Conservation (phyloP, 169 alveolate genomes). For the Condylostoma magnum region DNA sequence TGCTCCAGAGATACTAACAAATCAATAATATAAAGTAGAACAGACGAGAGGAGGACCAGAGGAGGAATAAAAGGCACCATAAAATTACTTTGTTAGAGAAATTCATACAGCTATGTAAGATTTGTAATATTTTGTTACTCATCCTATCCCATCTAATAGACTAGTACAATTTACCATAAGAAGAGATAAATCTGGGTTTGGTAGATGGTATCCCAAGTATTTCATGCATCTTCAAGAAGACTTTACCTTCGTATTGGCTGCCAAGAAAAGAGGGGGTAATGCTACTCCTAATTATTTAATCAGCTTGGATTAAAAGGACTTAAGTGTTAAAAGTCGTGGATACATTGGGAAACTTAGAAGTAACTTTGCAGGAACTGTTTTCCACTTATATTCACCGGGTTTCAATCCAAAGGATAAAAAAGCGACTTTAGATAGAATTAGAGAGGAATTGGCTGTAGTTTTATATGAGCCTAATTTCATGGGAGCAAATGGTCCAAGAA, state of each 20-base stretch:
- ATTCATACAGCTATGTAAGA: conserved; percentile 30
- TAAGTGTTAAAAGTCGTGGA: conserved; percentile 35
- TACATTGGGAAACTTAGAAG: conserved; percentile 69
- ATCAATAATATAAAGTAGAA: too few species aligned
- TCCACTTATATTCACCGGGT: conserved; percentile 54
- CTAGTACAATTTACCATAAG: conserved; percentile 40
- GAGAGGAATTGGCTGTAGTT: conserved; percentile 57
- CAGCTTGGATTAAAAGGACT: conserved; percentile 50
- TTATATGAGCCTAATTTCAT: conserved; percentile 62
- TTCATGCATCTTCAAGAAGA: conserved; percentile 61
- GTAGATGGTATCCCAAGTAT: conserved; percentile 65
- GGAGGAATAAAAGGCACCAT: too few species aligned
- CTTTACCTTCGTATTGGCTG: conserved; percentile 59
- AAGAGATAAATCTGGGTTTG: conserved; percentile 62
- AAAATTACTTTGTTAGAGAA: too few species aligned
- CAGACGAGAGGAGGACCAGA: too few species aligned
- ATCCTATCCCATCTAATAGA: conserved; percentile 34
- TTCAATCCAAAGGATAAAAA: conserved; percentile 63
- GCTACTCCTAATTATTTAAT: conserved; percentile 68
- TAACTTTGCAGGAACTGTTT: conserved; percentile 76
- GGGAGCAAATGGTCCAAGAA: conserved; percentile 72
- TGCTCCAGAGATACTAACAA: too few species aligned
- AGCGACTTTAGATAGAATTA: conserved; percentile 17
- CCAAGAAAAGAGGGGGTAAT: conserved; percentile 62
- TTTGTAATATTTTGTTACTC: conserved; percentile 35